Conservation (phyloP, 306 rosid species). For the Benincasa hispida region DNA sequence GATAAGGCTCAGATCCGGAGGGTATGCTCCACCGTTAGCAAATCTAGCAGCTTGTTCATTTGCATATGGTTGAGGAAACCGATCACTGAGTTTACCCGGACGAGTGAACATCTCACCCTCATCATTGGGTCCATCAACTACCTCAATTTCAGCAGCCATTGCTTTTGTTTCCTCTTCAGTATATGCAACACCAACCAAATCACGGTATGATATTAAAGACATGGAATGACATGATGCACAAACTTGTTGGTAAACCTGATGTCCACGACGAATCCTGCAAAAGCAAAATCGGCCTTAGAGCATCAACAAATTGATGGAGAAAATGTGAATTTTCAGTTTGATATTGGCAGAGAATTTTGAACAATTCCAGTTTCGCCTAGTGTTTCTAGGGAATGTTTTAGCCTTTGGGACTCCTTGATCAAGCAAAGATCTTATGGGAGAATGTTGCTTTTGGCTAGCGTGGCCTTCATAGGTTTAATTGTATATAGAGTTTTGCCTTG, state of each 20-base stretch:
- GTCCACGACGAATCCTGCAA: slow-evolving; percentile 98
- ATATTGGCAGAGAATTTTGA: not conserved
- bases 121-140: slow-evolving; percentile 91
- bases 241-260: slow-evolving; percentile 88
- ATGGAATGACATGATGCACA: slow-evolving; percentile 97
- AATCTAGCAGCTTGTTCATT: slow-evolving; percentile 99
- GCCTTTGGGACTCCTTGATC: not conserved
- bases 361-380: not conserved
- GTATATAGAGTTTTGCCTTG: not conserved
- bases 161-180: slow-evolving; percentile 97
- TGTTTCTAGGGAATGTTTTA: not conserved
- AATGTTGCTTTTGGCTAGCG: not conserved
- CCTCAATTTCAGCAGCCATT: slow-evolving; percentile 99
- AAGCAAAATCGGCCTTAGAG: slow-evolving; percentile 15
- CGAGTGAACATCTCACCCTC: slow-evolving; percentile 99
- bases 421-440: not conserved
- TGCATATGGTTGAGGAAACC: slow-evolving; percentile 87
- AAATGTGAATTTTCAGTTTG: not conserved
- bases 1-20: slow-evolving; percentile 90
- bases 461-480: not conserved
- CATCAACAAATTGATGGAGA: slow-evolving; percentile 1
- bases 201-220: slow-evolving; percentile 93
- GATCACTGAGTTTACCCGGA: slow-evolving; percentile 96
- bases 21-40: slow-evolving; percentile 98
- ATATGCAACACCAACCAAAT: slow-evolving; percentile 96